phyloP scores from a whole-genome alignment of 75 land plant species.

The Ceratopteris richardii region DNA sequence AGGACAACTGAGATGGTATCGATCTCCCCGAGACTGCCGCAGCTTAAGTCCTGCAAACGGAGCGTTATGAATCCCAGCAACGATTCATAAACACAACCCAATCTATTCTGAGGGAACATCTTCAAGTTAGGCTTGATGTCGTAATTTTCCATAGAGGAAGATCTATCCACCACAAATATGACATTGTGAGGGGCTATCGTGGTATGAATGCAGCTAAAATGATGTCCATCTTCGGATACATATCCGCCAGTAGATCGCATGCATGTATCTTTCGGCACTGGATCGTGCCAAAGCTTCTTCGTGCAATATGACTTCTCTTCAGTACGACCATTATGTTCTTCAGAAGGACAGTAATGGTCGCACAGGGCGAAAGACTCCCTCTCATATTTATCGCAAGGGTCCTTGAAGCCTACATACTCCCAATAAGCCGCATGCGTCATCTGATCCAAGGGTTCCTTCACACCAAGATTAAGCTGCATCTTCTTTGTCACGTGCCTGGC shows the following conservation, averaged over 20 bases:
- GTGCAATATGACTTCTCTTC: conserved; percentile 17
- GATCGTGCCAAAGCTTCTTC: conserved; percentile 27
- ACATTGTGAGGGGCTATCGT: conserved; percentile 22
- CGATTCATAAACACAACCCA: conserved; percentile 25
- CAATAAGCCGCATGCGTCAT: conserved; percentile 25
- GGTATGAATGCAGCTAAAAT: conserved; percentile 24
- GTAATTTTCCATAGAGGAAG: conserved; percentile 11
- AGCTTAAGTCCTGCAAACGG: not conserved
- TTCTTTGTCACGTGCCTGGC: conserved; percentile 22
- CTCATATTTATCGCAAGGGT: conserved; percentile 22
- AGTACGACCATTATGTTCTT: conserved; percentile 10
- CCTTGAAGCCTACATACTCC: conserved; percentile 16
- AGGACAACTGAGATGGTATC: conserved; percentile 20
- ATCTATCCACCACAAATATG: conserved; percentile 29
- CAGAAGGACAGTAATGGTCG: conserved; percentile 9
- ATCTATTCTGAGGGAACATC: not conserved
- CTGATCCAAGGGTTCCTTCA: conserved; percentile 24
- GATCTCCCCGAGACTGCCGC: not conserved
- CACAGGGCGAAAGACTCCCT: conserved; percentile 15
- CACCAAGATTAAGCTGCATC: conserved; percentile 13
- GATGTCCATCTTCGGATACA: conserved; percentile 28
- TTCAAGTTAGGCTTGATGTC: conserved; percentile 23
- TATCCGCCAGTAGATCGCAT: conserved; percentile 4
- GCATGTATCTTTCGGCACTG: conserved; percentile 4
- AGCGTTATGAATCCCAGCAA: conserved; percentile 13